Evolutionary conservation across 225 moss, liverwort and hornwort species (phyloP).

Genomic region (Neckera pumila): DNA sequence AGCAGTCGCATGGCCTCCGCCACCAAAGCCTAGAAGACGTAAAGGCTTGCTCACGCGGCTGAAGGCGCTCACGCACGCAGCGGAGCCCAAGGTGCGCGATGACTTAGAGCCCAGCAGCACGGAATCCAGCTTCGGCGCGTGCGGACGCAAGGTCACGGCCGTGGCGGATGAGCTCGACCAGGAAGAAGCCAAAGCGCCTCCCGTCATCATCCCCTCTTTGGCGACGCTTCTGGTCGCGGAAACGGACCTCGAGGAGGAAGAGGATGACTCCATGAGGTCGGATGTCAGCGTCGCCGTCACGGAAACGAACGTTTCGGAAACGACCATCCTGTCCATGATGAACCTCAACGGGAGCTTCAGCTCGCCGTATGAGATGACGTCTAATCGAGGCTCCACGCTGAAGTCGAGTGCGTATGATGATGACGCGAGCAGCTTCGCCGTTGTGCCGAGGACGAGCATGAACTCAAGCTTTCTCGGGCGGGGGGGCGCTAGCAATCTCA

Average conservation of each 20-base stretch:
- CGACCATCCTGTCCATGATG: constrained; percentile 41
- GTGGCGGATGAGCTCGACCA: constrained; percentile 16
- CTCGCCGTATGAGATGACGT: constrained; percentile 12
- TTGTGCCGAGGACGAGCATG: constrained; percentile 34
- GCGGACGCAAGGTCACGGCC: constrained; percentile 25
- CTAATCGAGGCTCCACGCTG: constrained; percentile 19
- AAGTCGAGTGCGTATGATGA: constrained; percentile 48
- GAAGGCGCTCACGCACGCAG: constrained; percentile 10
- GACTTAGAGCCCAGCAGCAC: neutral
- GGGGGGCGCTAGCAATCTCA: constrained; percentile 18
- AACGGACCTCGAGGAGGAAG: constrained; percentile 3
- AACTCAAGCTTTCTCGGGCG: constrained; percentile 23
- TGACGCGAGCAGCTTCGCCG: constrained; percentile 45
- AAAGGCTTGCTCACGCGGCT: constrained; percentile 30
- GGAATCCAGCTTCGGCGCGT: constrained; percentile 29
- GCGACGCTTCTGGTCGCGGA: constrained; percentile 16
- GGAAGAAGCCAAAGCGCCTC: neutral
- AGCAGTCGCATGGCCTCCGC: neutral
- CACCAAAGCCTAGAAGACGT: constrained; percentile 2
- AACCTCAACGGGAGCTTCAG: constrained; percentile 33
- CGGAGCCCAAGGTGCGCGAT: neutral
- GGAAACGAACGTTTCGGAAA: constrained; percentile 31
- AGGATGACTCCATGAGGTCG: constrained; percentile 15
- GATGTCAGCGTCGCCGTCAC: constrained; percentile 26
- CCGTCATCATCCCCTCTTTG: neutral